Conservation (phyloP, 768 basidiomycete species). For the Auriculariales sp. region DNA sequence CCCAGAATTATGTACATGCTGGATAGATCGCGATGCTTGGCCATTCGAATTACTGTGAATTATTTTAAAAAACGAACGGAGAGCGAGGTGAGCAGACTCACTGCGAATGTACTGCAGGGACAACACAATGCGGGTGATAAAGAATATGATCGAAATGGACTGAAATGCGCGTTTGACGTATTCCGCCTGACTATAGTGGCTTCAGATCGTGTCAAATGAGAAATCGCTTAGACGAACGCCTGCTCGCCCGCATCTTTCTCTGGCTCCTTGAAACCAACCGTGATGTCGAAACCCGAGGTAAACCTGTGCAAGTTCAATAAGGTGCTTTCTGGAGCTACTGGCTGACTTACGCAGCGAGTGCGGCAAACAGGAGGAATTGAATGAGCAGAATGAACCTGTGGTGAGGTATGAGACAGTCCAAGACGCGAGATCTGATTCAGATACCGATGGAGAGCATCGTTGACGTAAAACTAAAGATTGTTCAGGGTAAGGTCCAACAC, state of each 20-base stretch:
- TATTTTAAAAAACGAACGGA: background rate
- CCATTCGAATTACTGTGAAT: background rate
- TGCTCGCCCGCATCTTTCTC: too few relatives aligned
- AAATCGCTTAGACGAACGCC: too few relatives aligned
- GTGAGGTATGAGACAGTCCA: background rate
- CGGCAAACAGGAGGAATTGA: background rate
- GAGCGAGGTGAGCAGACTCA: background rate
- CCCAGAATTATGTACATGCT: background rate
- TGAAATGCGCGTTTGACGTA: background rate
- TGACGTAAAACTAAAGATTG: too few relatives aligned
- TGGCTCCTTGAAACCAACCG: background rate
- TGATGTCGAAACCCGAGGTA: background rate
- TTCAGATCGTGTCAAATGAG: too few relatives aligned
- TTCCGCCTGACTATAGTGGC: background rate
- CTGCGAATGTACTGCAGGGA: background rate
- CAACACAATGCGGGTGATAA: background rate
- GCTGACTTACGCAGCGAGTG: background rate
- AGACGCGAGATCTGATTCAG: background rate
- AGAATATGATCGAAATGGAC: background rate
- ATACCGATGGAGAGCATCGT: too few relatives aligned
- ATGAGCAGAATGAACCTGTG: background rate
- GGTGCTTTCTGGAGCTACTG: background rate
- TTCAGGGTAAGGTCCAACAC: too few relatives aligned
- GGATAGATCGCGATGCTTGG: background rate
- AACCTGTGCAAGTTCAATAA: background rate